phyloP scores from a whole-genome alignment of 441 rosid species.

The Melastoma candidum region DNA sequence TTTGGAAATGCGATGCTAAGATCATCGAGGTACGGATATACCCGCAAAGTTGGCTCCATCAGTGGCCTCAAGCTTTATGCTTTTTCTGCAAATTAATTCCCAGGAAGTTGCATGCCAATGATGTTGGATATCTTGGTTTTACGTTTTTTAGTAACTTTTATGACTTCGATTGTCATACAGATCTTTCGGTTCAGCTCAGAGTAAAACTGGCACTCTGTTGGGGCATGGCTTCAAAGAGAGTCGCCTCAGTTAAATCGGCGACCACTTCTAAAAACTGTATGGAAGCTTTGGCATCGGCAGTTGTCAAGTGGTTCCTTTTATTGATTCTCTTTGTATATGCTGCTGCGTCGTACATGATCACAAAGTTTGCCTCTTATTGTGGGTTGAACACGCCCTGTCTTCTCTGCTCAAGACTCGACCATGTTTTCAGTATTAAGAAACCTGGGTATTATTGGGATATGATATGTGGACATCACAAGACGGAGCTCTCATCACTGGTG shows the following conservation, averaged over 20 bases:
- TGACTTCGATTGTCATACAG: too few species aligned
- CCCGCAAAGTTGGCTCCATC: too few species aligned
- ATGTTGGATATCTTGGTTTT: too few species aligned
- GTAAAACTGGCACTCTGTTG: too few species aligned
- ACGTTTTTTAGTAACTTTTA: too few species aligned
- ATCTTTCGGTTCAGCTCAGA: too few species aligned
- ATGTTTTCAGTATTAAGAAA: constrained; percentile 42
- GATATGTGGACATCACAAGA: constrained; percentile 70
- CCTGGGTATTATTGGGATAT: constrained; percentile 45
- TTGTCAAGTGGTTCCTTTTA: constrained; percentile 72
- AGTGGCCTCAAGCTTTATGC: too few species aligned
- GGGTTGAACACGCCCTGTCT: constrained; percentile 65
- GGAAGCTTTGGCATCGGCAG: constrained; percentile 49
- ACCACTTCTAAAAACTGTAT: constrained; percentile 28
- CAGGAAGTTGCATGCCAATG: too few species aligned
- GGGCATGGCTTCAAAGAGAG: constrained; percentile 40
- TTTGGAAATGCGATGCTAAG: too few species aligned
- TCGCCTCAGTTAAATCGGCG: constrained; percentile 29
- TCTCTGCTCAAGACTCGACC: constrained; percentile 86
- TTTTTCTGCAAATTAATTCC: too few species aligned
- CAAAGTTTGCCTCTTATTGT: constrained; percentile 47
- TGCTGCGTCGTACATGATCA: constrained; percentile 42
- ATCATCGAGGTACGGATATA: too few species aligned
- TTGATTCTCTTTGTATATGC: constrained; percentile 59
- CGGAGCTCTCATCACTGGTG: constrained; percentile 72